These are phyloP conservation scores for Neonothopanus nambi DNA, from an alignment of 1,284 basidiomycete genomes.

Conservation along the genomic window DNA sequence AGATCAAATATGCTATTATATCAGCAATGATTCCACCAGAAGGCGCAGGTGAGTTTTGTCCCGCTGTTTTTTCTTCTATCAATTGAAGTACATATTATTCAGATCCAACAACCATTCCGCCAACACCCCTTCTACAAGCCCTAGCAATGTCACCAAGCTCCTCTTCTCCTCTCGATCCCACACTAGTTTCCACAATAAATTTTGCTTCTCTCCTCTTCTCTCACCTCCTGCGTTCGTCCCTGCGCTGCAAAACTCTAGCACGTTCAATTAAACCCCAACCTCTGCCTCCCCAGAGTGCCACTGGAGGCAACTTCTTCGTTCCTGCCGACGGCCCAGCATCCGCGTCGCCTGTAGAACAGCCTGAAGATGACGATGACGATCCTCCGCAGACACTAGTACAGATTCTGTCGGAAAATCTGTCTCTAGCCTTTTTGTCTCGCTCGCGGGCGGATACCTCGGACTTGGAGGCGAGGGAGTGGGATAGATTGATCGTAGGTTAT, in stretches of 20 bases:
- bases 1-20: constrained; percentile 63
- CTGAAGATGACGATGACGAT: constrained; percentile 62
- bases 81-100: constrained; percentile 7
- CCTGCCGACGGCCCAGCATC: constrained; percentile 63
- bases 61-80: constrained; percentile 8
- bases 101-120: constrained; percentile 42
- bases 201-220: constrained; percentile 71
- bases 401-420: constrained; percentile 71
- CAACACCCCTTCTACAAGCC: constrained; percentile 67
- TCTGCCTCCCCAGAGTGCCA: constrained; percentile 28
- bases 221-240: constrained; percentile 65
- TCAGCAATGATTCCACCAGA: constrained; percentile 65
- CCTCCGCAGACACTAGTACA: constrained; percentile 69
- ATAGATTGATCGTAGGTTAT: constrained; percentile 86
- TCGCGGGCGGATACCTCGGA: constrained; percentile 69
- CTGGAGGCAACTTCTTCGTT: constrained; percentile 62
- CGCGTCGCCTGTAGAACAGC: constrained; percentile 28
- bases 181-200: constrained; percentile 61
- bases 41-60: constrained; percentile 32
- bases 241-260: constrained; percentile 79
- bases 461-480: constrained; percentile 80
- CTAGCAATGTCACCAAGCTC: constrained; percentile 55
- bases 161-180: constrained; percentile 48
- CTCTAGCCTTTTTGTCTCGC: constrained; percentile 66
- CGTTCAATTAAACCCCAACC: constrained; percentile 61